A percentile compares a stretch with the other conserved stretches of the same genome.
Evolutionary conservation across 306 rosid species (phyloP).

Genomic region (Morella rubra): DNA sequence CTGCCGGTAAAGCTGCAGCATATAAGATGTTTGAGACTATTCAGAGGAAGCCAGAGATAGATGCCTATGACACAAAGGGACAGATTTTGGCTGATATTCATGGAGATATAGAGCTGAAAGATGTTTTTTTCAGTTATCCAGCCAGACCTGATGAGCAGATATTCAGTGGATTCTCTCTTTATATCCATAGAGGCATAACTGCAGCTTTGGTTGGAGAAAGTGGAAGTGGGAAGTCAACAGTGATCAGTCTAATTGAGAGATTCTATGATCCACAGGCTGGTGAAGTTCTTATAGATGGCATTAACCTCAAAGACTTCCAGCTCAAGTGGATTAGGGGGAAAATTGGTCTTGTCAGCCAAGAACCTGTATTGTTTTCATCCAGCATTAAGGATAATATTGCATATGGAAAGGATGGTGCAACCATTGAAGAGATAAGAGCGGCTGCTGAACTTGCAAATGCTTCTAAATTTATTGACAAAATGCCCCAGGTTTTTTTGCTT

Average conservation of each 20-base stretch:
- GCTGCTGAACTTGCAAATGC: constrained; percentile 92
- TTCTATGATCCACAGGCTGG: constrained; percentile 86
- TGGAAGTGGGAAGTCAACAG: constrained; percentile 93
- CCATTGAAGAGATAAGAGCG: constrained; percentile 63
- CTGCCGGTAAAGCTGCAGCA: constrained; percentile 93
- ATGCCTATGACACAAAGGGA: constrained; percentile 65
- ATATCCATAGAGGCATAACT: constrained; percentile 62
- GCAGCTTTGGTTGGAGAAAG: constrained; percentile 92
- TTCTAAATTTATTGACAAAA: constrained; percentile 75
- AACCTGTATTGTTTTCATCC: constrained; percentile 78
- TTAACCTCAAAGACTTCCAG: constrained; percentile 75
- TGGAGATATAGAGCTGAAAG: constrained; percentile 71
- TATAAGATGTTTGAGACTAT: constrained; percentile 87
- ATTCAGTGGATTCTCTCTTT: constrained; percentile 70
- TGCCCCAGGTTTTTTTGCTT: constrained; percentile 63
- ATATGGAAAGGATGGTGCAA: constrained; percentile 87
- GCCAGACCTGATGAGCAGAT: constrained; percentile 77
- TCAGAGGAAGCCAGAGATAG: constrained; percentile 75
- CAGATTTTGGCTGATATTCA: constrained; percentile 54
- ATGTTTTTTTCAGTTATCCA: constrained; percentile 76
- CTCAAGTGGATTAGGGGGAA: constrained; percentile 87
- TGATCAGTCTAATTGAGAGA: constrained; percentile 80
- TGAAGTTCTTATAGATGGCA: constrained; percentile 71
- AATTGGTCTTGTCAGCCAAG: constrained; percentile 95
- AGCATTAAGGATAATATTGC: constrained; percentile 86